Evolutionary conservation across 208 protist species (phyloP).

Genomic region (Crithidia expoeki): DNA sequence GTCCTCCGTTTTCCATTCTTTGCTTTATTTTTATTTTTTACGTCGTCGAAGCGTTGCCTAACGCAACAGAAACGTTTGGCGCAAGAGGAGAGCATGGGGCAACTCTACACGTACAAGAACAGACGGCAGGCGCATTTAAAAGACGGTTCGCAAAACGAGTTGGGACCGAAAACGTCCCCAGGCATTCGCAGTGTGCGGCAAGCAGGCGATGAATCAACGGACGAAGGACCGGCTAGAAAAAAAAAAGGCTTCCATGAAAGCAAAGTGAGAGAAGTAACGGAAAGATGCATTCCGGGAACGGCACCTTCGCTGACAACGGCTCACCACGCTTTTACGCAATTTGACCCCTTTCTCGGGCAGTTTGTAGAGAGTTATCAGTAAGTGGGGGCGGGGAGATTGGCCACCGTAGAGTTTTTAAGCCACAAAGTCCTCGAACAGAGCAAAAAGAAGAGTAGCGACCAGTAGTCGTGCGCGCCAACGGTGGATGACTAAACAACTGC

Average conservation of each 20-base stretch:
- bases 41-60: no score
- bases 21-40: background rate
- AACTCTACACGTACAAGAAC: background rate
- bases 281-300: background rate
- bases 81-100: background rate
- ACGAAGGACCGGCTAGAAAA: background rate
- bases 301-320: background rate
- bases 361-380: no score
- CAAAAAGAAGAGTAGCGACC: no score
- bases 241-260: background rate
- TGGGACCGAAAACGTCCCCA: background rate
- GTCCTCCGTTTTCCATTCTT: no score
- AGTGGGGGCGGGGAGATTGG: no score
- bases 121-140: background rate
- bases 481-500: no score
- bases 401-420: no score
- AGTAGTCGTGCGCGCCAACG: no score
- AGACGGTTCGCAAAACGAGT: background rate
- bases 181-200: background rate
- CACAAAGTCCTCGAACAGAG: no score
- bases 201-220: background rate
- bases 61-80: conserved; percentile 3
- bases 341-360: background rate
- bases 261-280: background rate
- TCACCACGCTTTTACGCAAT: background rate